phyloP scores from a whole-genome alignment of 192 early-diverging fungal genomes.

The Neocallimastix lanati region DNA sequence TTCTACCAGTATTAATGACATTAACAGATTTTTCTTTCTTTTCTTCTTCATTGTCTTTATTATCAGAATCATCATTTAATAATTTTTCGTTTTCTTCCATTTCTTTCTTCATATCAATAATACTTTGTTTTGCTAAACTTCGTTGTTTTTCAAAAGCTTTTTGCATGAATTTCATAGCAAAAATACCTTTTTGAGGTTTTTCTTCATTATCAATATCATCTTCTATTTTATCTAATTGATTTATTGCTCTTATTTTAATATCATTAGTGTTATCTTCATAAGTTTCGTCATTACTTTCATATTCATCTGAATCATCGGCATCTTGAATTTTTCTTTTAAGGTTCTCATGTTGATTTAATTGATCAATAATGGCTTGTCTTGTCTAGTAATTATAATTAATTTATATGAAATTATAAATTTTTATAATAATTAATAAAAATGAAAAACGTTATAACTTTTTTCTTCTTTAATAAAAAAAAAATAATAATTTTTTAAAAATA shows the following conservation, averaged over 20 bases:
- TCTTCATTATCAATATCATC: constrained; percentile 15
- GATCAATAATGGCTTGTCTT: constrained; percentile 66
- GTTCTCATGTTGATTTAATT: constrained; percentile 56
- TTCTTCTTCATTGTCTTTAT: background rate
- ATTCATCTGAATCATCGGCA: constrained; percentile 19
- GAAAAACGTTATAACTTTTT: too few species aligned
- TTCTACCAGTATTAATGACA: background rate
- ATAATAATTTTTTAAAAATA: too few species aligned
- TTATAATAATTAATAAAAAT: constrained; percentile 13
- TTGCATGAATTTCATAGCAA: constrained; percentile 98
- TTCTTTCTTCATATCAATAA: constrained; percentile 6
- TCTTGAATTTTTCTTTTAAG: constrained; percentile 65
- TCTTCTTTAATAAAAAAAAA: too few species aligned
- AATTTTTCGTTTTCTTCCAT: background rate
- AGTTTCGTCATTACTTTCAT: constrained; percentile 19
- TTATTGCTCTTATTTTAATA: constrained; percentile 13
- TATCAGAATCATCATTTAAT: background rate
- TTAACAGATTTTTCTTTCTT: background rate
- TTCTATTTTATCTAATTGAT: constrained; percentile 30
- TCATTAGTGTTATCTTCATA: constrained; percentile 20
- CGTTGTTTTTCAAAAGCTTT: constrained; percentile 21
- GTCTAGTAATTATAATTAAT: constrained; percentile 36
- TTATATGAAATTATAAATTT: too few species aligned
- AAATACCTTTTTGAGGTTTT: constrained; percentile 53
- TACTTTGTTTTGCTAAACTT: background rate